Evolutionary conservation across 2,329 filamentous ascomycete species (phyloP), one percentile per base, ranked within the genome.

Genomic region (Paraphoma sp.): DNA sequence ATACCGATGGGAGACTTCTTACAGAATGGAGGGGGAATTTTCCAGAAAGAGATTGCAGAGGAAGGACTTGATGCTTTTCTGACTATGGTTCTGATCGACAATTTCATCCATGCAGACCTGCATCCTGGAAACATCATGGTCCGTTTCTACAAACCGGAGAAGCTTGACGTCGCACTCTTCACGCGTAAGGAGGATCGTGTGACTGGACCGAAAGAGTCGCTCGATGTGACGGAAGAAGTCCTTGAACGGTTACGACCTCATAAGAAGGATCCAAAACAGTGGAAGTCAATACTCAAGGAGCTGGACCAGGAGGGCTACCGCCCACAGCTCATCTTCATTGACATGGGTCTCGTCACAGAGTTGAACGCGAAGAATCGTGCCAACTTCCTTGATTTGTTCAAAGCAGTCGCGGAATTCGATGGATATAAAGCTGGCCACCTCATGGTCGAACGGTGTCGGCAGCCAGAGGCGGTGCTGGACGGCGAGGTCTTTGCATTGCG

Each of bases 121-220:
- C 95, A 99, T 73, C 95, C 95, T 0, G 95, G 95, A 28, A 99
- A 99, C 75, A 98, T 99, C 78, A 98, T 99, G 93, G 94, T 99
- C 45, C 92, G 96, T 61, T 99, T 99, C 80, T 97, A 98, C 78
- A 88, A 94, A 69, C 88, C 93, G 0, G 87, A 88, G 12, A 84
- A 89, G 59, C 85, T 94, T 0, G 86, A 89, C 47, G 80, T 96
- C 1, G 81, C 82, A 18, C 79, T 89, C 5, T 76, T 82, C 53
- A 79, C 75, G 3, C 76, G 66, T 9, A 71, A 71, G 55, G 69
- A 73, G 49, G 62, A 74, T 38, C 68, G 71, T 33, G 72, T 57
- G 4, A 74, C 72, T 16, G 71, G 72, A 1, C 72, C 74, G 7
- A 71, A 84, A 40, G 81, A 84, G 8, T 83, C 85, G 18, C 82